phyloP scores from a whole-genome alignment of 441 rosid species.

The Corymbia citriodora region DNA sequence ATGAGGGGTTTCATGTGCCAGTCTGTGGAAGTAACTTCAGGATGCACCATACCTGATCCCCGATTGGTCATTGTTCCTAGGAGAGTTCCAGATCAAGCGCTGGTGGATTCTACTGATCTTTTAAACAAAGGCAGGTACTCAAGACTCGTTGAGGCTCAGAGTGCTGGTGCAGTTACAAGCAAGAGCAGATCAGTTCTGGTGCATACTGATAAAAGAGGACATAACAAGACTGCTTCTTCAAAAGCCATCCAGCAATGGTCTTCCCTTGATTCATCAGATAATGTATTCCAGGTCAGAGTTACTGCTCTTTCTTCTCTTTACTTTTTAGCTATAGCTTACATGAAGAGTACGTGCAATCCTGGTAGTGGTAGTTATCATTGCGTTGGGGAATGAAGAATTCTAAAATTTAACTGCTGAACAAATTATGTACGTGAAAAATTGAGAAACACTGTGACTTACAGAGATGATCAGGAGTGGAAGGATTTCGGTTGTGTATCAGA shows the following conservation, averaged over 20 bases:
- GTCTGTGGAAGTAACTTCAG: conserved; percentile 36
- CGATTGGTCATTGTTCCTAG: conserved; percentile 33
- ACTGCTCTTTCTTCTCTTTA: neutral
- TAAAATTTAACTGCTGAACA: neutral
- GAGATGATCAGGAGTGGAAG: neutral
- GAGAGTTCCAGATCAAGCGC: conserved; percentile 5
- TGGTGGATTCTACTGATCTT: conserved; percentile 11
- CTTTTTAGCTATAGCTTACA: neutral
- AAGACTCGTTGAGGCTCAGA: conserved; percentile 20
- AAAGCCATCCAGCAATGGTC: neutral
- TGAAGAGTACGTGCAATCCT: neutral
- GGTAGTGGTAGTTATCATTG: neutral
- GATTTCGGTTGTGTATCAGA: neutral
- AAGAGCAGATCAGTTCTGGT: conserved; percentile 4
- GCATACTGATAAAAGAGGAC: conserved; percentile 3
- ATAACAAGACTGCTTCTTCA: neutral
- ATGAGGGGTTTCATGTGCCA: conserved; percentile 60
- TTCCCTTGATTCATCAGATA: conserved; percentile 19
- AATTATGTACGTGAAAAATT: neutral
- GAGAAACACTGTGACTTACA: neutral
- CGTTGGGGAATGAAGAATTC: neutral
- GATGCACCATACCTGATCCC: conserved; percentile 35
- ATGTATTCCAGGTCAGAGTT: conserved; percentile 37
- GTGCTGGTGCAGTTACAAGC: neutral
- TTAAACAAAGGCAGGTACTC: conserved; percentile 19